Conservation (phyloP, 306 rosid genomes). For the Vigna mungo region DNA sequence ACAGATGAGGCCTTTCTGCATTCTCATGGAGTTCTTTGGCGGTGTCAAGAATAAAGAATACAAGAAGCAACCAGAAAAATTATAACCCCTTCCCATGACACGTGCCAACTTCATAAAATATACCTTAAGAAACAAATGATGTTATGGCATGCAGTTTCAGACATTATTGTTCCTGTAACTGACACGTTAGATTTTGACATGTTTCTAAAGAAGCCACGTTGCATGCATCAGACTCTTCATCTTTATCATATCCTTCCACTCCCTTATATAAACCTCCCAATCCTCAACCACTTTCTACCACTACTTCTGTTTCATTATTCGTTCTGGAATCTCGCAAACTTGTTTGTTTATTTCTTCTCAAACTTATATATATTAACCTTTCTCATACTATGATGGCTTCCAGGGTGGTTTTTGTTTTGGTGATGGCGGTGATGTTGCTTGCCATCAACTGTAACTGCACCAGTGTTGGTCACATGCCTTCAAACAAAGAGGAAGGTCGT, state of each 20-base stretch:
- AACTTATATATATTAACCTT: background rate
- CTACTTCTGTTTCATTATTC: background rate
- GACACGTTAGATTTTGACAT: conserved; percentile 44
- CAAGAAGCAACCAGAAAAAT: background rate
- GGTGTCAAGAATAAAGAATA: conserved; percentile 25
- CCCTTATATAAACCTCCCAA: conserved; percentile 24
- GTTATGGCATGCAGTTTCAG: conserved; percentile 15
- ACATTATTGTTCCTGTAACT: conserved; percentile 7
- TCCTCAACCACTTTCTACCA: background rate
- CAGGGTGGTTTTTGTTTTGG: conserved; percentile 34
- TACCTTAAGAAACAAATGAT: background rate
- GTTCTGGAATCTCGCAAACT: background rate
- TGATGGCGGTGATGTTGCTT: conserved; percentile 24
- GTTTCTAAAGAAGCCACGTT: conserved; percentile 47
- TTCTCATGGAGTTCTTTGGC: background rate
- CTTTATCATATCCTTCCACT: conserved; percentile 42
- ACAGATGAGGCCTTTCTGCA: background rate
- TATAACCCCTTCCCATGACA: conserved; percentile 35
- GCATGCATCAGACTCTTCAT: conserved; percentile 25
- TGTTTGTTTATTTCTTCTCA: background rate
- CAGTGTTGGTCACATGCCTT: conserved; percentile 50
- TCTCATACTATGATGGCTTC: conserved; percentile 49
- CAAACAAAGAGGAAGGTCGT: conserved; percentile 53
- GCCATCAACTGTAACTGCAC: conserved; percentile 45
- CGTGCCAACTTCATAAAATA: background rate